A percentile compares a stretch with the other conserved stretches of the same genome.
Conservation (phyloP, 345 rosid species). For the Cardamine resedifolia region DNA sequence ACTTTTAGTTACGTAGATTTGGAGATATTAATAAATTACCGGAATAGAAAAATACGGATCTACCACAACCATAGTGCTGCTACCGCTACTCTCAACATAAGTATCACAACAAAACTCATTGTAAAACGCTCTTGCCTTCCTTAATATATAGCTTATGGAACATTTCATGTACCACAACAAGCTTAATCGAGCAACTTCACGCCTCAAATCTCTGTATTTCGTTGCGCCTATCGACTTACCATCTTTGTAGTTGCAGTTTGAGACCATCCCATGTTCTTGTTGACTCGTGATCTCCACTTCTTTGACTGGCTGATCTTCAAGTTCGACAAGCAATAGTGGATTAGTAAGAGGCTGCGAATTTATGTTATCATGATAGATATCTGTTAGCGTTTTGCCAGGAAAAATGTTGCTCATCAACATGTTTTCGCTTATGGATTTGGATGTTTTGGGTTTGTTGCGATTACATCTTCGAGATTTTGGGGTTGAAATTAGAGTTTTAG, state of each 20-base stretch:
- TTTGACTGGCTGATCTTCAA: not conserved
- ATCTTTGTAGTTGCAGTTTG: not conserved
- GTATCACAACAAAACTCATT: constrained; percentile 44
- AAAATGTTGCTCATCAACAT: constrained; percentile 6
- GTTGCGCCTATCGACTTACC: not conserved
- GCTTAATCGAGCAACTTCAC: constrained; percentile 34
- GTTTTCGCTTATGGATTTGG: constrained; percentile 27
- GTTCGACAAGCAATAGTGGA: constrained; percentile 8
- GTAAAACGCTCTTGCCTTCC: constrained; percentile 51
- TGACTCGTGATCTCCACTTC: constrained; percentile 7
- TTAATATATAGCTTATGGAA: constrained; percentile 42
- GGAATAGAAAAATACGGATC: constrained; percentile 55
- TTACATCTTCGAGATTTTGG: constrained; percentile 14
- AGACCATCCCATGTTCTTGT: constrained; percentile 11
- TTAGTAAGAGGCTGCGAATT: not conserved
- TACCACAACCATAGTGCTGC: constrained; percentile 13
- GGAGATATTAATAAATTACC: constrained; percentile 1
- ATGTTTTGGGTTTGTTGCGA: constrained; percentile 16
- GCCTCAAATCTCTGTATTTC: constrained; percentile 10
- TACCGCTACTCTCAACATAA: not conserved
- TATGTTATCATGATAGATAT: not conserved
- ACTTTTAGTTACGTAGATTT: not conserved
- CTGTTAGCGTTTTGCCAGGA: not conserved
- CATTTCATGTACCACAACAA: constrained; percentile 39
- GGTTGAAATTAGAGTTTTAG: constrained; percentile 17